Conservation (phyloP, 2,329 filamentous ascomycete genomes). For the Zasmidium angulare region DNA sequence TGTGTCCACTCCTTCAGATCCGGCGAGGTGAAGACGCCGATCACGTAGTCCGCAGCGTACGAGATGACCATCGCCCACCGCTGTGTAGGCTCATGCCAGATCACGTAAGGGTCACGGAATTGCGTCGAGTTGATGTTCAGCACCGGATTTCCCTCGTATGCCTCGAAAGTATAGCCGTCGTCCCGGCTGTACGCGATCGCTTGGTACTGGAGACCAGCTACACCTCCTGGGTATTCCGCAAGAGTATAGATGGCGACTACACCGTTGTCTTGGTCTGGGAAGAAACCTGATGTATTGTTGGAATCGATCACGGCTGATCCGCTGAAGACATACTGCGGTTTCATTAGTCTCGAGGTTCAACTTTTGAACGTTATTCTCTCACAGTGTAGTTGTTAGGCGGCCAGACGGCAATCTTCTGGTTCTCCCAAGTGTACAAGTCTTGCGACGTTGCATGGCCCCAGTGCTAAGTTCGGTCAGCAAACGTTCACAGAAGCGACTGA, state of each 20-base stretch:
- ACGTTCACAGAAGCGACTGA: no score
- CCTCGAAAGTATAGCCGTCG: conserved; percentile 61
- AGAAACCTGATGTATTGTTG: conserved; percentile 67
- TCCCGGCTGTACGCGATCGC: conserved; percentile 63
- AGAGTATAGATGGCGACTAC: conserved; percentile 63
- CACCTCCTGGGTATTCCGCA: conserved; percentile 34
- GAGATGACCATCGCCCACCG: conserved; percentile 61
- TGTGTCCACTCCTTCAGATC: conserved; percentile 61
- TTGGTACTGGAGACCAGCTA: conserved; percentile 52
- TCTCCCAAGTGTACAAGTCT: conserved; percentile 65
- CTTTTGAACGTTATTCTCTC: not conserved
- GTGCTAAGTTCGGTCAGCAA: conserved; percentile 47
- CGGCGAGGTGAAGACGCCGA: conserved; percentile 62
- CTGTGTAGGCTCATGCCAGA: conserved; percentile 53
- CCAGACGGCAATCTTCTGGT: conserved; percentile 63
- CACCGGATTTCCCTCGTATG: conserved; percentile 62
- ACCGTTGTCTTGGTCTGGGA: conserved; percentile 59
- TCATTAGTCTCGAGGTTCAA: no score
- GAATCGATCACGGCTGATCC: conserved; percentile 60
- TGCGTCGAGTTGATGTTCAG: conserved; percentile 55
- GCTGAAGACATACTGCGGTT: conserved; percentile 47
- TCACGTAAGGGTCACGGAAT: conserved; percentile 67
- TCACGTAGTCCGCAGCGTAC: conserved; percentile 53
- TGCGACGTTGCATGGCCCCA: conserved; percentile 66
- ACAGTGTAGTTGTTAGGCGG: conserved; percentile 54